Evolutionary conservation across 495 filamentous ascomycete genomes (phyloP).

Genomic region (Sporormia fimetaria): DNA sequence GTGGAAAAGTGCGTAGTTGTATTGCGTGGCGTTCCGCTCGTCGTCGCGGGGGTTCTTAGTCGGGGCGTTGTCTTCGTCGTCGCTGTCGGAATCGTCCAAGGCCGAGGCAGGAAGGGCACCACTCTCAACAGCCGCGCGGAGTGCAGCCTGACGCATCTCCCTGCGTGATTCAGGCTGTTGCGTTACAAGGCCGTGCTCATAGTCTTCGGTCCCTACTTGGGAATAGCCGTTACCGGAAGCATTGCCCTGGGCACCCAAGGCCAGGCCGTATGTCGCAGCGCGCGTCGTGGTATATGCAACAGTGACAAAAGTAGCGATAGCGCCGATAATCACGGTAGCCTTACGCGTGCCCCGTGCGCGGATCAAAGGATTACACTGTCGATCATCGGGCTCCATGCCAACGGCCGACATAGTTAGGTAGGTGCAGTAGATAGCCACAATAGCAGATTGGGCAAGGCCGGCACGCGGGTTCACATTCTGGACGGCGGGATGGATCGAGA

Average conservation of each 20-base stretch:
- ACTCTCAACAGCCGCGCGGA: constrained; percentile 82
- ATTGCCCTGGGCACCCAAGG: constrained; percentile 57
- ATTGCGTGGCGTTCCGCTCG: constrained; percentile 79
- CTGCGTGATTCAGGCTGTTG: constrained; percentile 69
- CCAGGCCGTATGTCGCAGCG: constrained; percentile 87
- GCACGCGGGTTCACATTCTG: constrained; percentile 90
- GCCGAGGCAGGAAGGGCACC: constrained; percentile 87
- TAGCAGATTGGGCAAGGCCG: constrained; percentile 88
- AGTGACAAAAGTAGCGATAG: constrained; percentile 91
- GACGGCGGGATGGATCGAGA: constrained; percentile 82
- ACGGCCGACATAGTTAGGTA: constrained; percentile 98
- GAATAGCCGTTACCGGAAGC: constrained; percentile 37
- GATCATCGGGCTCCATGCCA: constrained; percentile 95
- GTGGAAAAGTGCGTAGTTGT: constrained; percentile 94
- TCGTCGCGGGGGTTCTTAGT: constrained; percentile 56
- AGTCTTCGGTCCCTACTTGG: constrained; percentile 52
- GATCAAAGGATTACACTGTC: constrained; percentile 83
- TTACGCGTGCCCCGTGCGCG: constrained; percentile 83
- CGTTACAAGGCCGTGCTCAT: constrained; percentile 77
- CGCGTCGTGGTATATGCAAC: constrained; percentile 96
- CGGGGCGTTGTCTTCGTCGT: constrained; percentile 44
- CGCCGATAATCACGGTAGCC: constrained; percentile 78
- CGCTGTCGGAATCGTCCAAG: constrained; percentile 67
- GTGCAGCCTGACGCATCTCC: constrained; percentile 84
- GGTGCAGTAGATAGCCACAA: constrained; percentile 96